Percentiles rank a stretch among this genome's conserved stretches.
Evolutionary conservation across 2,329 filamentous ascomycete genomes (phyloP).

Genomic region (Fusarium stilboides): DNA sequence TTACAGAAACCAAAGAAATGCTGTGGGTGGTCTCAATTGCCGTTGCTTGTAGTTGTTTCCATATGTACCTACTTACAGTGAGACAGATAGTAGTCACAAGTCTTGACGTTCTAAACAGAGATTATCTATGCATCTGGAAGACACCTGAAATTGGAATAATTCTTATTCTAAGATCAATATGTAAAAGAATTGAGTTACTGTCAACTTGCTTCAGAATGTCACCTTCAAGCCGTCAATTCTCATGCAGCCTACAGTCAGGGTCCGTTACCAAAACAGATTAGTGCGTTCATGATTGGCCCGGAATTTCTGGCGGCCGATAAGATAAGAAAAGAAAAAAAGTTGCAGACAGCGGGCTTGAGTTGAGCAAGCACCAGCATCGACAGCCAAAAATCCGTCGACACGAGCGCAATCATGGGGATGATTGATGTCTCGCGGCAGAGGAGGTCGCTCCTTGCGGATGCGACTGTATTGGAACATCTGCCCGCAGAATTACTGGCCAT

Average conservation of each 20-base stretch:
- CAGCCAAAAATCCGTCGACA: constrained; percentile 49
- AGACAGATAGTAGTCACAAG: too few species aligned
- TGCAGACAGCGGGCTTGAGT: constrained; percentile 50
- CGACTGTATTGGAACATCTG: constrained; percentile 70
- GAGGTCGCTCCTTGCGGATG: constrained; percentile 70
- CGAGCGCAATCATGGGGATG: constrained; percentile 65
- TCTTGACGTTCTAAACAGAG: too few species aligned
- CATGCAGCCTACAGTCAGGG: constrained; percentile 4
- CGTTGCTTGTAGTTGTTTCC: background rate
- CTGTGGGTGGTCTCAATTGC: background rate
- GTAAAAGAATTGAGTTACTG: background rate
- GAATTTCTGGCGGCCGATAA: constrained; percentile 55
- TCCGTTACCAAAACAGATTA: constrained; percentile 32
- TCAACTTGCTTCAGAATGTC: background rate
- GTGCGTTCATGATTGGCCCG: constrained; percentile 38
- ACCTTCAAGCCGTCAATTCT: background rate
- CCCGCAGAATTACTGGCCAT: constrained; percentile 79
- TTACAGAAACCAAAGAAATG: too few species aligned
- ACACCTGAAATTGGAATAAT: too few species aligned
- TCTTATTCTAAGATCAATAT: too few species aligned
- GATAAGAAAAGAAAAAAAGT: constrained; percentile 57
- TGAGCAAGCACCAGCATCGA: constrained; percentile 48
- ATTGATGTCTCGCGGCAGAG: constrained; percentile 70
- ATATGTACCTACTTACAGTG: too few species aligned
- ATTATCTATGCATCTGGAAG: too few species aligned